Evolutionary conservation across 73 alveolate species (phyloP).

Genomic region (Symbiodinium natans): DNA sequence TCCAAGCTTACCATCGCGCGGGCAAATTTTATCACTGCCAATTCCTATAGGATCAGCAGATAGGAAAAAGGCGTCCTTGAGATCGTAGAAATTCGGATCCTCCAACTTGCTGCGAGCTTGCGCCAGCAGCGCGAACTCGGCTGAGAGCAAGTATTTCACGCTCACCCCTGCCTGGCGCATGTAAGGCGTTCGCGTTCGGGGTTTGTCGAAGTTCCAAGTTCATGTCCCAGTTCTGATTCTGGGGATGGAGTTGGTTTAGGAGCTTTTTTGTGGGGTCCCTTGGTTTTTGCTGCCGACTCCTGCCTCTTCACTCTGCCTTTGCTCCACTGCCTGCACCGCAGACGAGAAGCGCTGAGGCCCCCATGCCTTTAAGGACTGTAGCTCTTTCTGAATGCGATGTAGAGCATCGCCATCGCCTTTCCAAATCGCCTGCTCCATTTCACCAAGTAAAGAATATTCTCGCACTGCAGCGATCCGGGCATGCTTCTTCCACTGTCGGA

Average conservation of each 20-base stretch:
- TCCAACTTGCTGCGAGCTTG: constrained; percentile 38
- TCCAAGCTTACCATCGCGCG: constrained; percentile 13
- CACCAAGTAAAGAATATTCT: background rate
- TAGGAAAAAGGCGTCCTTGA: constrained; percentile 27
- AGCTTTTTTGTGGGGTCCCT: no score
- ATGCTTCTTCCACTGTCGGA: background rate
- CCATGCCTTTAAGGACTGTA: background rate
- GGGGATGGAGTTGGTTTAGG: no score
- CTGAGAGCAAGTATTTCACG: constrained; percentile 36
- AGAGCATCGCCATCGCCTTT: background rate
- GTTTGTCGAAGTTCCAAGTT: no score
- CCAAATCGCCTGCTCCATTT: background rate
- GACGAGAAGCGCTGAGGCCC: background rate
- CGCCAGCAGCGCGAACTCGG: constrained; percentile 29
- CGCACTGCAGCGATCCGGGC: background rate
- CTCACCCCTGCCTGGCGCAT: constrained; percentile 74
- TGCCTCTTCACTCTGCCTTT: background rate
- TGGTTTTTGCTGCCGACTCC: background rate
- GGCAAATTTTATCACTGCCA: background rate
- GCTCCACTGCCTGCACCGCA: background rate
- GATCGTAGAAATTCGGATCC: constrained; percentile 63
- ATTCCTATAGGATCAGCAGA: background rate
- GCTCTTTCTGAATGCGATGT: background rate
- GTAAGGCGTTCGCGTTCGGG: no score
- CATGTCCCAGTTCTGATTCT: no score